Evolutionary conservation across 106 monocot species (phyloP).

Genomic region (Phalaenopsis aphrodite): DNA sequence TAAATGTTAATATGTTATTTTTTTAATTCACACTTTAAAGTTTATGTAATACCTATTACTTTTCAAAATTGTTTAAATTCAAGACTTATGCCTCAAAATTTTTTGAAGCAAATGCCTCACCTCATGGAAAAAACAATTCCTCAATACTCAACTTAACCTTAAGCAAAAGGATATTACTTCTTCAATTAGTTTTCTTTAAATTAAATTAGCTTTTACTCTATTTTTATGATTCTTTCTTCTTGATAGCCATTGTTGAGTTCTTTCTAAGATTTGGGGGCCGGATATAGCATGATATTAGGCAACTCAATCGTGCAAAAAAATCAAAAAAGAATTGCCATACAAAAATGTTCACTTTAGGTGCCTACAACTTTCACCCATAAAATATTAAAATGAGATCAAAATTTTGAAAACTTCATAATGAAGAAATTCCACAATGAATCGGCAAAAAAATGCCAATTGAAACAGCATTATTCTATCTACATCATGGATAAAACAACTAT

Average conservation of each 20-base stretch:
- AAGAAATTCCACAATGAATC: not conserved
- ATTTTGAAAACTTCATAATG: not conserved
- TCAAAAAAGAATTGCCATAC: not conserved
- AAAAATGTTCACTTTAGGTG: not conserved
- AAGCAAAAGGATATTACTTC: not conserved
- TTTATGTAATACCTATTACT: too few relatives aligned
- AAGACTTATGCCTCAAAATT: too few relatives aligned
- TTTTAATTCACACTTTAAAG: too few relatives aligned
- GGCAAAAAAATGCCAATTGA: not conserved
- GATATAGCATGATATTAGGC: not conserved
- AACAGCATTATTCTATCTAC: not conserved
- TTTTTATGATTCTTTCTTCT: not conserved
- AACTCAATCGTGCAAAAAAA: too few relatives aligned
- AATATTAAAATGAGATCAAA: not conserved
- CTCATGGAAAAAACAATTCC: too few relatives aligned
- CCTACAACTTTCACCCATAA: not conserved
- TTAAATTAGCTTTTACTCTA: not conserved
- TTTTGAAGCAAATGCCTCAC: too few relatives aligned
- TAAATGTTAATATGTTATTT: too few relatives aligned
- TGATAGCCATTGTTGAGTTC: not conserved
- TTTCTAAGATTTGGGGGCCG: not conserved
- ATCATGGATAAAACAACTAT: not conserved
- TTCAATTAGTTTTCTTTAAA: not conserved
- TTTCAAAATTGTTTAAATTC: too few relatives aligned
- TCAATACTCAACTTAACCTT: too few relatives aligned